Evolutionary conservation across 2,329 filamentous ascomycete species (phyloP).

Genomic region (Claviceps sp.): DNA sequence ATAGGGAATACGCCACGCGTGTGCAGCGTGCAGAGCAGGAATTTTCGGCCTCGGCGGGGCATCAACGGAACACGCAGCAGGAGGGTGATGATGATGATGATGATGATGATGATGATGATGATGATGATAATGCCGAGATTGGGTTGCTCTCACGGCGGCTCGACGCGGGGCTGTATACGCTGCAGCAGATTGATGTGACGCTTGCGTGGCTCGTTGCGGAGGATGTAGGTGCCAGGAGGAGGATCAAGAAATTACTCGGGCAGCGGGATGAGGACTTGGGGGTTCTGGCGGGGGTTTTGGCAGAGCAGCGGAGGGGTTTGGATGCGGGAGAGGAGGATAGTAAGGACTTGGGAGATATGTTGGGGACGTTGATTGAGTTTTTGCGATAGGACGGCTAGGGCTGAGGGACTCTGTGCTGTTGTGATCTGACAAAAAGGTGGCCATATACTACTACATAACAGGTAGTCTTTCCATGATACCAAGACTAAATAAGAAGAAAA

Average conservation of each 20-base stretch:
- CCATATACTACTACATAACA: too few relatives aligned
- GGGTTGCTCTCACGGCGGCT: constrained; percentile 65
- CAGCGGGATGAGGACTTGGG: constrained; percentile 54
- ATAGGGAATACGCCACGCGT: constrained; percentile 52
- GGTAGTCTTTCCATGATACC: too few relatives aligned
- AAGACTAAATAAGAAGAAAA: too few relatives aligned
- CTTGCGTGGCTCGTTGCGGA: constrained; percentile 88
- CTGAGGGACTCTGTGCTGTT: too few relatives aligned
- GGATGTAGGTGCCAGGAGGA: constrained; percentile 59
- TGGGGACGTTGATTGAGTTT: constrained; percentile 38
- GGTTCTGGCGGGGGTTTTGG: constrained; percentile 52
- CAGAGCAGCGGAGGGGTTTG: constrained; percentile 40
- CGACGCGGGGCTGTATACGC: constrained; percentile 70
- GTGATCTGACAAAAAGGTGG: too few relatives aligned
- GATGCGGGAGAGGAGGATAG: constrained; percentile 45
- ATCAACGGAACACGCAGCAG: neutral
- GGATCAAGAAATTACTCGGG: constrained; percentile 49
- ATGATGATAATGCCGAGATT: constrained; percentile 41
- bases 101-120: constrained; percentile 39
- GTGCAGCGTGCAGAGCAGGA: constrained; percentile 47
- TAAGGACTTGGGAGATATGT: constrained; percentile 43
- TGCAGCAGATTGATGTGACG: constrained; percentile 74
- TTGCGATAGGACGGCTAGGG: constrained; percentile 19
- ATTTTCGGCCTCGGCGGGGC: constrained; percentile 10
- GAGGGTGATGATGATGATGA: constrained; percentile 9